Base-by-base conservation (phyloP, 495 filamentous ascomycete genomes). In the Saxispiralis lemnorum region DNA sequence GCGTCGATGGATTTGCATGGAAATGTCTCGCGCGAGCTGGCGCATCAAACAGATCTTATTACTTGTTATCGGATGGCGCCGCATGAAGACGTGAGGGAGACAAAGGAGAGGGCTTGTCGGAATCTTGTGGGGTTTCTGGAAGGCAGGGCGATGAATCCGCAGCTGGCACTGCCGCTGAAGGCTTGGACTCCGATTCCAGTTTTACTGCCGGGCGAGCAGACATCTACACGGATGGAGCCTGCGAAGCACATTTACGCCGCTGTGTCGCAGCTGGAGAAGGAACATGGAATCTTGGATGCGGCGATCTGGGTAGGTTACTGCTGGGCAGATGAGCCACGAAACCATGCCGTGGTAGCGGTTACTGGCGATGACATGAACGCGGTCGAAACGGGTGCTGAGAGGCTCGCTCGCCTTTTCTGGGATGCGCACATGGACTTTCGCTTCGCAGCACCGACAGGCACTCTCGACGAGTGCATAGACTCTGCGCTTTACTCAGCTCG, bases 221-320 rank as follows among this genome's bases (percentile, higher is more conserved):
- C 71, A 0, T 73, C 70, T 0, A 75, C 70, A 9, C 63, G 71
- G 6, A 55, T 65, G 17, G 66, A 75, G 48, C 71, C 71, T 12
- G 70, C 68, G 2, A 65, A 67, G 43, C 59, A 66, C 36, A 66
- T 75, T 0, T 75, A 75, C 42, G 62, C 54, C 10, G 61, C 66
- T 0, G 57, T 75, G 4, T 63, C 68, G 6, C 51, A 48, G 7
- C 62, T 72, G 6, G 69, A 68, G 47, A 53, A 56, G 1, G 41
- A 43, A 7, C 47, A 58, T 0, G 65, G 60, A 2, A 55, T 73
- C 1, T 51, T 73, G 13, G 71, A 75, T 54, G 71, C 69, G 1
- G 67, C 67, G 0, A 66, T 75, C 12, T 75, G 70, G 71, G 68
- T 75, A 10, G 71, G 71, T 1, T 75, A 75, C 52, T 65, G 70